phyloP scores from a whole-genome alignment of 1,284 basidiomycete species.

The Sporisorium graminicola region DNA sequence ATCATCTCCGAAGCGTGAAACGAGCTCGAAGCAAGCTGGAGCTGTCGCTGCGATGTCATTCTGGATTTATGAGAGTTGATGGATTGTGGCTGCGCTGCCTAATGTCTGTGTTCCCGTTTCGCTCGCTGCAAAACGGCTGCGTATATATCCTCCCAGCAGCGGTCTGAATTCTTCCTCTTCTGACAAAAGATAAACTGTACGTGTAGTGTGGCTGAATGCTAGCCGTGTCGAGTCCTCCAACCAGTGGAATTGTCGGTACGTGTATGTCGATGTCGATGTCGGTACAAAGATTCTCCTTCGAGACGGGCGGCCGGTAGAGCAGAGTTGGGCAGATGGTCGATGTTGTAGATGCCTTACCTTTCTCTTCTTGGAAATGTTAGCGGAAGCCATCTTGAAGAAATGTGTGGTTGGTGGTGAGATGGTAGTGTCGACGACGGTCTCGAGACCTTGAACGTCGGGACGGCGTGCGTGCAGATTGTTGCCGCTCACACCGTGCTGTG shows the following conservation, averaged over 20 bases:
- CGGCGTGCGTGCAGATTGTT: not conserved
- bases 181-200: too few species aligned
- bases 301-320: not conserved
- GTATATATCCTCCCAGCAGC: not conserved
- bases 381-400: constrained; percentile 61
- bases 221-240: too few species aligned
- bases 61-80: not conserved
- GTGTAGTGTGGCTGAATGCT: too few species aligned
- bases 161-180: too few species aligned
- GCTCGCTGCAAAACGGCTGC: not conserved
- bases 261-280: not conserved
- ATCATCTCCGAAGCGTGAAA: too few species aligned
- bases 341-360: constrained; percentile 55
- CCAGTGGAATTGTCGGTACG: not conserved
- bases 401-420: constrained; percentile 43
- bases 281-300: not conserved
- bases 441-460: constrained; percentile 29
- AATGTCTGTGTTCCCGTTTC: not conserved
- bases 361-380: constrained; percentile 69
- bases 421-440: constrained; percentile 25
- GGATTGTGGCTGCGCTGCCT: too few species aligned
- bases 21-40: too few species aligned
- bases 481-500: not conserved
- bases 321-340: not conserved
- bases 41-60: not conserved